Evolutionary conservation across 371 early-diverging fungal species (phyloP).

Genomic region (Mortierella sp.): DNA sequence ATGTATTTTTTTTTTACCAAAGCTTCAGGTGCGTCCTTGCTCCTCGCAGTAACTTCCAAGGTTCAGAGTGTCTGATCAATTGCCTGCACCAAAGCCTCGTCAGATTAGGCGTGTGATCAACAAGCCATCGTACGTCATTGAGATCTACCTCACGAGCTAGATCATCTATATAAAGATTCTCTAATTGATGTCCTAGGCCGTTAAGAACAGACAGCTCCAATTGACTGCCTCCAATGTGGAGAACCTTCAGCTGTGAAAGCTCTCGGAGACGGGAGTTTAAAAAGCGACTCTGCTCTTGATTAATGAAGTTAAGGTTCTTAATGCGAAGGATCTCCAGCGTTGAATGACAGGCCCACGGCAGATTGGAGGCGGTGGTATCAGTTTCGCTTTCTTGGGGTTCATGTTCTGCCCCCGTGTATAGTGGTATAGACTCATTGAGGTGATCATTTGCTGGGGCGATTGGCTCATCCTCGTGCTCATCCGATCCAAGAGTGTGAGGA

Average conservation of each 20-base stretch:
- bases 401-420: slow-evolving; percentile 25
- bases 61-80: slow-evolving; percentile 51
- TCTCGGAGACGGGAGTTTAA: slow-evolving; percentile 48
- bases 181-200: slow-evolving; percentile 48
- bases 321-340: slow-evolving; percentile 40
- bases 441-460: background rate
- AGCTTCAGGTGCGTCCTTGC: slow-evolving; percentile 34
- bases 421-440: slow-evolving; percentile 7
- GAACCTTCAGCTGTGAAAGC: slow-evolving; percentile 36
- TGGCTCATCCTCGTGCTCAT: slow-evolving; percentile 23
- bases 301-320: slow-evolving; percentile 39
- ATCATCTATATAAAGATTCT: slow-evolving; percentile 44
- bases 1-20: slow-evolving; percentile 27
- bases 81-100: slow-evolving; percentile 51
- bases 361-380: background rate
- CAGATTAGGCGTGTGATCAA: slow-evolving; percentile 49
- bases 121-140: slow-evolving; percentile 46
- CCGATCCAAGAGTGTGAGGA: slow-evolving; percentile 33
- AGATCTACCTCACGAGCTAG: slow-evolving; percentile 46
- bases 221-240: slow-evolving; percentile 54
- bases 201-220: slow-evolving; percentile 42
- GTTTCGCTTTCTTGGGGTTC: slow-evolving; percentile 1
- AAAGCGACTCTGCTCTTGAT: slow-evolving; percentile 26
- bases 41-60: slow-evolving; percentile 39
- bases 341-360: slow-evolving; percentile 39